Percentiles rank a stretch among this genome's conserved stretches.
Evolutionary conservation across 257 asterid genomes (phyloP).

Genomic region (Capsicum rhomboideum): DNA sequence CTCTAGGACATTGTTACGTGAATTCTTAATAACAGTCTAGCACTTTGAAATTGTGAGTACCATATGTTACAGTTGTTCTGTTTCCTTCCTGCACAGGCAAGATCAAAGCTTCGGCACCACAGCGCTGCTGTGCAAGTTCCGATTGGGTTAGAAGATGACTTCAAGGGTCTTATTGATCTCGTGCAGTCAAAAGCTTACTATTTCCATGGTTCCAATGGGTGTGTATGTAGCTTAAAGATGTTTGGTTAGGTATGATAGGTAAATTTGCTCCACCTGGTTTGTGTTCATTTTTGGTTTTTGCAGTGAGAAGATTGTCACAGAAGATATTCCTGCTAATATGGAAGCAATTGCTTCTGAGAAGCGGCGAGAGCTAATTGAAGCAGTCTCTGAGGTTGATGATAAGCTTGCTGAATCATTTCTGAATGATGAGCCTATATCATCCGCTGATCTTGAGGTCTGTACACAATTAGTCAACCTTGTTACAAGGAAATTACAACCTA

Average conservation of each 20-base stretch:
- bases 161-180: slow-evolving; percentile 88
- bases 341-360: slow-evolving; percentile 62
- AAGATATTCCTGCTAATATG: slow-evolving; percentile 72
- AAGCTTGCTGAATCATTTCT: slow-evolving; percentile 84
- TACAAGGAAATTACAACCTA: background rate
- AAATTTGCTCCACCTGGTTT: background rate
- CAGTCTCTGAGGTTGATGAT: slow-evolving; percentile 96
- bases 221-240: slow-evolving; percentile 27
- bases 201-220: slow-evolving; percentile 94
- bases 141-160: slow-evolving; percentile 92
- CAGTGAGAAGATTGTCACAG: slow-evolving; percentile 70
- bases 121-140: slow-evolving; percentile 96
- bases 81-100: slow-evolving; percentile 46
- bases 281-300: slow-evolving; percentile 8
- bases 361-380: slow-evolving; percentile 87
- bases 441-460: slow-evolving; percentile 73
- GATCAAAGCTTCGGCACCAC: slow-evolving; percentile 95
- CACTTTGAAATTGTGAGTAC: background rate
- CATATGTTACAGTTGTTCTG: background rate
- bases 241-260: background rate
- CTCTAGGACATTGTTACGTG: background rate
- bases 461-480: background rate
- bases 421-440: slow-evolving; percentile 83
- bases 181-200: slow-evolving; percentile 72
- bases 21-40: background rate